Evolutionary conservation across 805 yeast species (phyloP).

Genomic region (Metschnikowia sp.): DNA sequence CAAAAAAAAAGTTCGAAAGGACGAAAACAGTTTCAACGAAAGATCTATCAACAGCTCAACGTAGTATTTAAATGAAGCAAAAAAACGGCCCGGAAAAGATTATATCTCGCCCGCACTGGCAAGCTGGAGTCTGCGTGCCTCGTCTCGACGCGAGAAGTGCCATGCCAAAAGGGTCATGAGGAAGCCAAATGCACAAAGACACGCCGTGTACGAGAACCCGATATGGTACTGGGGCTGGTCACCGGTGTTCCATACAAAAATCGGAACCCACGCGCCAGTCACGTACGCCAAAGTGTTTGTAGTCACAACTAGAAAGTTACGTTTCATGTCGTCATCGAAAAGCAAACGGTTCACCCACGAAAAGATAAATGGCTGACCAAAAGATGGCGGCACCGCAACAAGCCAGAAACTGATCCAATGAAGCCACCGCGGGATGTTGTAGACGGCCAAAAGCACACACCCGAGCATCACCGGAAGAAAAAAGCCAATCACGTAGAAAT

Average conservation of each 20-base stretch:
- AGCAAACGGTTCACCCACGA: conserved; percentile 54
- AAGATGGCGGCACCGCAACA: conserved; percentile 44
- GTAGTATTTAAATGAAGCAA: too few relatives aligned
- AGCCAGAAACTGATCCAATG: conserved; percentile 52
- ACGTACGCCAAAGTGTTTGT: conserved; percentile 41
- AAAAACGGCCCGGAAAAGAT: too few relatives aligned
- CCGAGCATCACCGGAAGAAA: conserved; percentile 43
- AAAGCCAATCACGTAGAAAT: conserved; percentile 33
- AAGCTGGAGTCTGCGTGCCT: background rate
- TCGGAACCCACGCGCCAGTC: conserved; percentile 38
- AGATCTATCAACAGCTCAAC: too few relatives aligned
- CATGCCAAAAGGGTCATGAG: conserved; percentile 26
- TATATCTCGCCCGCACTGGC: too few relatives aligned
- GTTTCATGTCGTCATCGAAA: conserved; percentile 35
- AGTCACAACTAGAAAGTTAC: conserved; percentile 32
- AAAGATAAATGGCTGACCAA: conserved; percentile 56
- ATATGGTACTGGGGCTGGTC: conserved; percentile 29
- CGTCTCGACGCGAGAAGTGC: conserved; percentile 26
- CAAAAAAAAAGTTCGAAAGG: too few relatives aligned
- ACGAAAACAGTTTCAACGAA: too few relatives aligned
- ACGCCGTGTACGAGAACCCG: conserved; percentile 36
- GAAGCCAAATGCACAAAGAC: conserved; percentile 29
- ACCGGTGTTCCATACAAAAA: conserved; percentile 38
- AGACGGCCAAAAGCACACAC: conserved; percentile 40
- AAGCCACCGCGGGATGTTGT: conserved; percentile 47